Conservation (phyloP, 1,284 basidiomycete species). For the Fomitopsis pinicola region DNA sequence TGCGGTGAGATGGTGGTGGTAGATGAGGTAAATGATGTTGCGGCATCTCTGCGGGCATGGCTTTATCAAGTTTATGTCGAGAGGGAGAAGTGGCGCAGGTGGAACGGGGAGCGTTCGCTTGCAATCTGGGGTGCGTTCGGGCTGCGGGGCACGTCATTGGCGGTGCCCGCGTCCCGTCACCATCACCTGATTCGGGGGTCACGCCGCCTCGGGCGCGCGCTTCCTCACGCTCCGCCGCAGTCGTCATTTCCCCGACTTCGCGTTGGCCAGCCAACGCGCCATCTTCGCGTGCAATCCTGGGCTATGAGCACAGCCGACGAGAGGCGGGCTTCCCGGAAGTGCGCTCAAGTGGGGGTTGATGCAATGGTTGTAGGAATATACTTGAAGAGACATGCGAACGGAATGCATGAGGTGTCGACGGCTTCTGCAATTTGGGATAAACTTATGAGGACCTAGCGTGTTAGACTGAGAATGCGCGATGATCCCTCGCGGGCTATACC, state of each 20-base stretch:
- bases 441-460: background rate
- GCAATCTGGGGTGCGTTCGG: background rate
- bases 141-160: slow-evolving; percentile 2
- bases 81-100: background rate
- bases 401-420: background rate
- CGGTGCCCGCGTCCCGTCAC: slow-evolving; percentile 1
- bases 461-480: background rate
- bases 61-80: too few species aligned
- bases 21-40: background rate
- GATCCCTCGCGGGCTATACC: background rate
- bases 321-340: background rate
- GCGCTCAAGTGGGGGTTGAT: background rate
- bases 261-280: slow-evolving; percentile 1
- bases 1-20: slow-evolving; percentile 1
- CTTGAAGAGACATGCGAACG: background rate
- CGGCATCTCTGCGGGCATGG: background rate
- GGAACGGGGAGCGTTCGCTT: slow-evolving; percentile 1
- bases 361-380: background rate
- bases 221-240: background rate
- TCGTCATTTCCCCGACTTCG: background rate
- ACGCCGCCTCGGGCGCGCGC: background rate
- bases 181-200: slow-evolving; percentile 2
- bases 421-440: background rate
- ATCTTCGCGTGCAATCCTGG: background rate
- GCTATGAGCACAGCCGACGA: background rate